A percentile compares a stretch with the other conserved stretches of the same genome.
Conservation (phyloP, 108 stramenopile genomes). For the Cylindrotheca closterium region DNA sequence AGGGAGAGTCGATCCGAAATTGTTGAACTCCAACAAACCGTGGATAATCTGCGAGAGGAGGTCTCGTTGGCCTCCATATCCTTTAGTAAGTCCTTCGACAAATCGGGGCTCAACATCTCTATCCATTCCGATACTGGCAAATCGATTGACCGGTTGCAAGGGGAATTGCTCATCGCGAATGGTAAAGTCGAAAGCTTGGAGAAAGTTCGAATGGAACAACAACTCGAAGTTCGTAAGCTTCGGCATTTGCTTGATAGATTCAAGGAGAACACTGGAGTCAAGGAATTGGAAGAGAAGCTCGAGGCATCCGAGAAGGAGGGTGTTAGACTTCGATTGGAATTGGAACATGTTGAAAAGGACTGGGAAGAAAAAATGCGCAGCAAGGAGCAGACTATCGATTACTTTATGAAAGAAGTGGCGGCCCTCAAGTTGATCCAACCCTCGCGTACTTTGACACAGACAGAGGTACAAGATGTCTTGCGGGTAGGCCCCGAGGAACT, state of each 20-base stretch:
- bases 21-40: neutral
- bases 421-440: neutral
- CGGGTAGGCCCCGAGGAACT: too few relatives aligned
- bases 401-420: neutral
- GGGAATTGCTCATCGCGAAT: neutral
- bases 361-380: neutral
- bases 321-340: neutral
- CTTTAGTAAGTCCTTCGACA: too few relatives aligned
- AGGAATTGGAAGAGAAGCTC: neutral
- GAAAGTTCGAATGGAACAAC: neutral
- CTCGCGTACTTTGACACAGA: neutral
- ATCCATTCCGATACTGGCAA: neutral
- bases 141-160: neutral
- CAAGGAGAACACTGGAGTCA: neutral
- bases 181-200: neutral
- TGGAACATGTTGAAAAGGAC: neutral
- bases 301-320: neutral
- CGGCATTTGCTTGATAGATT: neutral
- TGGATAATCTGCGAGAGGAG: neutral
- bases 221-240: neutral
- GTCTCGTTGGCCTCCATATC: neutral
- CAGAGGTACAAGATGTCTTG: too few relatives aligned
- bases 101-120: neutral
- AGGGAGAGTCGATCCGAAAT: neutral
- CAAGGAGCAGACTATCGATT: neutral